phyloP scores from a whole-genome alignment of 2,329 filamentous ascomycete species.

The Paecilomyces variotii region DNA sequence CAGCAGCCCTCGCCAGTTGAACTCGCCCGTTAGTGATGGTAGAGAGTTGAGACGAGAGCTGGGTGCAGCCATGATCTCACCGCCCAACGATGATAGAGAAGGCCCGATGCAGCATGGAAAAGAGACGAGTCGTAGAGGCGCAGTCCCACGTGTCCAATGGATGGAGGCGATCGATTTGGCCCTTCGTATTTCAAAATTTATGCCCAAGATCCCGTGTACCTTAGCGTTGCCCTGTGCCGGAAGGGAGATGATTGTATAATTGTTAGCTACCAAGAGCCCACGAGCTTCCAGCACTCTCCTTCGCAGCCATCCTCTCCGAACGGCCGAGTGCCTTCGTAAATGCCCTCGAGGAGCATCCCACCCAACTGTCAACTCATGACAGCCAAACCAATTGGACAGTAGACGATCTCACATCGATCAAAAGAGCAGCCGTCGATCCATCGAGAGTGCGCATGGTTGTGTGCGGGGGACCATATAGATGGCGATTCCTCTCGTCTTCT shows the following conservation, averaged over 20 bases:
- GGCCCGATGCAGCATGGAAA: neutral
- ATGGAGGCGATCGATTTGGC: neutral
- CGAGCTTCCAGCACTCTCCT: neutral
- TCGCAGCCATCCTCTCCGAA: neutral
- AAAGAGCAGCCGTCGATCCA: neutral
- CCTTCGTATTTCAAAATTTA: neutral
- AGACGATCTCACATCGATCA: neutral
- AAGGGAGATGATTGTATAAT: neutral
- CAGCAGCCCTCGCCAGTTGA: neutral
- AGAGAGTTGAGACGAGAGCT: neutral
- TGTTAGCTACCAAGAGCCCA: neutral
- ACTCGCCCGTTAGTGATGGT: neutral
- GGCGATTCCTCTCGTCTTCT: neutral
- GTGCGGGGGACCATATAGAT: neutral
- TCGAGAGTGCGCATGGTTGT: neutral
- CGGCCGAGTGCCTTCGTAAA: neutral
- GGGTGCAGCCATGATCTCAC: neutral
- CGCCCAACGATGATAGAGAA: neutral
- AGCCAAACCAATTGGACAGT: neutral
- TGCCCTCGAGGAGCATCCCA: neutral
- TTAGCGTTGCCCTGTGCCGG: neutral
- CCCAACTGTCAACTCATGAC: neutral
- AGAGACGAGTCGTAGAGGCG: neutral
- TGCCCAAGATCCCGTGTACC: neutral
- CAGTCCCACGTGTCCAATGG: neutral